Percentiles rank a stretch among this genome's conserved stretches.
Conservation (phyloP, 225 moss, liverwort and hornwort species). For the Lunularia cruciata region DNA sequence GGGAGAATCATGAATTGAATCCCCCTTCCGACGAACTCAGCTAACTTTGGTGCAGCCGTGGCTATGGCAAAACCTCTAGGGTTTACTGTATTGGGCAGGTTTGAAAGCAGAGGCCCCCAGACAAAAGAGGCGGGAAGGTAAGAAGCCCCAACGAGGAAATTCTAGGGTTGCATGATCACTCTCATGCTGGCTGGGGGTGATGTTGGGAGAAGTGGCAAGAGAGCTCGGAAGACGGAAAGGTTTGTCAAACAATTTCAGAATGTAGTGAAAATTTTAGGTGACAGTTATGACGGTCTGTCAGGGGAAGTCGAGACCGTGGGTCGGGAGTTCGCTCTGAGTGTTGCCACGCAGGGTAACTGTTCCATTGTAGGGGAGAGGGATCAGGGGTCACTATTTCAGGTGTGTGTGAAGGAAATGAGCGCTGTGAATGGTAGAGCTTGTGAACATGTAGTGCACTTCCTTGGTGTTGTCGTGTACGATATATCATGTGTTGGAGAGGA, state of each 20-base stretch:
- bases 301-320: background rate
- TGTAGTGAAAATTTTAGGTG: background rate
- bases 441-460: too few species aligned
- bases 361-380: background rate
- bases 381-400: background rate
- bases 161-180: conserved; percentile 9
- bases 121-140: background rate
- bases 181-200: background rate
- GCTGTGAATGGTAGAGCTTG: too few species aligned
- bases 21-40: too few species aligned
- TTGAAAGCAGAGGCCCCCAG: background rate
- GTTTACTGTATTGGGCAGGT: conserved; percentile 17
- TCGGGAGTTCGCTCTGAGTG: background rate
- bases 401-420: background rate
- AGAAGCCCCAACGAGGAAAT: background rate
- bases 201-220: background rate
- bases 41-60: background rate
- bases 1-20: too few species aligned
- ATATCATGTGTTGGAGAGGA: background rate
- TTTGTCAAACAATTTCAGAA: too few species aligned
- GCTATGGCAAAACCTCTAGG: conserved; percentile 11
- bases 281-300: background rate
- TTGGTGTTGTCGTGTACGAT: background rate
- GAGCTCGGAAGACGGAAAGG: background rate
- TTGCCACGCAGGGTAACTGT: background rate